Conservation (phyloP, 2,329 filamentous ascomycete genomes). For the Ilyonectria mors-panacis region DNA sequence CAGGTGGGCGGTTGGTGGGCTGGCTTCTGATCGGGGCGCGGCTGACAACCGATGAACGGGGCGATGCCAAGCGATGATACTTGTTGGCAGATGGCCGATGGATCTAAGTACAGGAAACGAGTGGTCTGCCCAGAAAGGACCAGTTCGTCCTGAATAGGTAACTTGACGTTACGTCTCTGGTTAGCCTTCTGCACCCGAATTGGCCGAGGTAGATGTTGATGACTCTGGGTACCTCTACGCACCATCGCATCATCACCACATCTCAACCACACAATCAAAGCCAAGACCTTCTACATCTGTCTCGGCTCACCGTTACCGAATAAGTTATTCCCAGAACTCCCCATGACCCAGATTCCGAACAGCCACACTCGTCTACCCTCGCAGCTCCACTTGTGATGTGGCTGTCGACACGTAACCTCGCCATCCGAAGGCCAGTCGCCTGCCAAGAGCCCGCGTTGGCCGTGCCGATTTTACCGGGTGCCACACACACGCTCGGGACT, state of each 20-base stretch:
- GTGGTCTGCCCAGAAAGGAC: too few species aligned
- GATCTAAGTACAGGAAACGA: too few species aligned
- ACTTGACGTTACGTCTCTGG: too few species aligned
- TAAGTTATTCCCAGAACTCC: not conserved
- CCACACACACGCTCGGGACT: slow-evolving; percentile 20
- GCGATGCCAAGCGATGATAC: slow-evolving; percentile 7
- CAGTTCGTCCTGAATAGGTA: too few species aligned
- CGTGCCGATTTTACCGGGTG: slow-evolving; percentile 37
- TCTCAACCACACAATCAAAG: not conserved
- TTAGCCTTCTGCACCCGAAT: too few species aligned
- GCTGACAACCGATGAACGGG: slow-evolving; percentile 13
- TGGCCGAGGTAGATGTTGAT: too few species aligned
- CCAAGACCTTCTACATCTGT: not conserved
- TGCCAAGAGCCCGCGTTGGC: slow-evolving; percentile 5
- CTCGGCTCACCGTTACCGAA: not conserved
- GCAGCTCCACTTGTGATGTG: not conserved
- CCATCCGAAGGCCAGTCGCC: not conserved
- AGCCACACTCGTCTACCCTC: not conserved
- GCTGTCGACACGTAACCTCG: slow-evolving; percentile 4
- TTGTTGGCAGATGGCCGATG: too few species aligned
- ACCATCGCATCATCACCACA: not conserved
- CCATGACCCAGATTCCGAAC: not conserved
- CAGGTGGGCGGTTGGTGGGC: not conserved
- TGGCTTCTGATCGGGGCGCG: slow-evolving; percentile 16
- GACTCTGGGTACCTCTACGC: too few species aligned